Evolutionary conservation across 1,284 basidiomycete genomes (phyloP).

Genomic region (Leccinum solheimii): DNA sequence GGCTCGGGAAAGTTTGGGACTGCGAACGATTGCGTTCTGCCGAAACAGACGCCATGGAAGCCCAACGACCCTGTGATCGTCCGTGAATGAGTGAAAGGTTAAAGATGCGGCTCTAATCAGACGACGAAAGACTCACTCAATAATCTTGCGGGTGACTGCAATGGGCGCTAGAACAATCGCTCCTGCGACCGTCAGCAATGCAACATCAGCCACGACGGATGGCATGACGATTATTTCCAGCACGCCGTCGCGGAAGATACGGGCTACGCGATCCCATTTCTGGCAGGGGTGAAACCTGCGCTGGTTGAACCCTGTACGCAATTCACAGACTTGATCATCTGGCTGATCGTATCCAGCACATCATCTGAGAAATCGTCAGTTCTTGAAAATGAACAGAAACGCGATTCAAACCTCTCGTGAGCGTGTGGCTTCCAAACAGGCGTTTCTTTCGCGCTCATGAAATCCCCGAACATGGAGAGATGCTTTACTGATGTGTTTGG

Average conservation of each 20-base stretch:
- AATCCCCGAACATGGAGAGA: slow-evolving; percentile 15
- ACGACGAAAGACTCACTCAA: slow-evolving; percentile 1
- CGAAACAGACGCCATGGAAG: slow-evolving; percentile 9
- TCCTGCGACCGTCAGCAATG: slow-evolving; percentile 1
- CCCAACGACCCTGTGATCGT: background rate
- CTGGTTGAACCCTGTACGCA: slow-evolving; percentile 15
- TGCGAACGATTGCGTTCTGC: slow-evolving; percentile 14
- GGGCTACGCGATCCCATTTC: slow-evolving; percentile 9
- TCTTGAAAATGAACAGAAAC: background rate
- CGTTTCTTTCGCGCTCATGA: slow-evolving; percentile 11
- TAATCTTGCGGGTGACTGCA: slow-evolving; percentile 2
- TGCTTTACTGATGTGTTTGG: slow-evolving; percentile 6
- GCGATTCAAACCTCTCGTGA: slow-evolving; percentile 9
- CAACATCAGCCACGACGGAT: slow-evolving; percentile 3
- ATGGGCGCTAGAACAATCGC: slow-evolving; percentile 7
- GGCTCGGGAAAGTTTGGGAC: slow-evolving; percentile 4
- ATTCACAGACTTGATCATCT: slow-evolving; percentile 13
- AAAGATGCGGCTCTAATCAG: background rate
- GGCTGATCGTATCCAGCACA: slow-evolving; percentile 13
- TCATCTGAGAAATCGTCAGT: slow-evolving; percentile 3
- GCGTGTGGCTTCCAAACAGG: slow-evolving; percentile 13
- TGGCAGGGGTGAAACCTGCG: slow-evolving; percentile 6
- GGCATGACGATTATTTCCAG: slow-evolving; percentile 8
- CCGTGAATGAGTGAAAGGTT: background rate
- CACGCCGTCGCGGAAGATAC: slow-evolving; percentile 6